Percentiles rank a stretch among this genome's conserved stretches.
Evolutionary conservation across 164 flowering plant species (phyloP).

Genomic region (Kalanchoe fedtschenkoi): DNA sequence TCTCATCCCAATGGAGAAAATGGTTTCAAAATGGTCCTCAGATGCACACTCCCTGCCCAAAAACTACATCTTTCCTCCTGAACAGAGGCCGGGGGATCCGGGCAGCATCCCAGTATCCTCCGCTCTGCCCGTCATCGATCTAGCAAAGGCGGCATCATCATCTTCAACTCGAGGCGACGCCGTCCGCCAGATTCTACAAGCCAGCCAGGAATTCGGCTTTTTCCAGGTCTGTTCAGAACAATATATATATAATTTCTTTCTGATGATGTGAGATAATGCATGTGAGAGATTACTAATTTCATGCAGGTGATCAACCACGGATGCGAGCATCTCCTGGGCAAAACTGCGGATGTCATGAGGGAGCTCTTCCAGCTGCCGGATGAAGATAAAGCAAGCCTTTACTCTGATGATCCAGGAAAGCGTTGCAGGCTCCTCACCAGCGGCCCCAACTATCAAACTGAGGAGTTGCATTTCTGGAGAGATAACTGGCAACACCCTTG

Average conservation of each 20-base stretch:
- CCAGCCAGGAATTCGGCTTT: conserved; percentile 3
- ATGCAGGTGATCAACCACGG: too few species aligned
- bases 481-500: too few species aligned
- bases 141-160: not conserved
- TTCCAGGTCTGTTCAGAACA: not conserved
- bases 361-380: conserved; percentile 27
- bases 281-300: too few species aligned
- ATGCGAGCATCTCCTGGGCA: too few species aligned
- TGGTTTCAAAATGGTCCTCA: not conserved
- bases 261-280: too few species aligned
- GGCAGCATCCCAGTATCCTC: not conserved
- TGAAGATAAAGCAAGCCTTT: conserved; percentile 15
- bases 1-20: not conserved
- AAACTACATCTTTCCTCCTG: not conserved
- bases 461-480: too few species aligned
- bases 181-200: not conserved
- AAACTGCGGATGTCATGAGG: not conserved
- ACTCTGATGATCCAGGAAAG: conserved; percentile 17
- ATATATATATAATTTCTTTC: too few species aligned
- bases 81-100: conserved; percentile 3
- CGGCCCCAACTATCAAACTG: too few species aligned
- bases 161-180: not conserved
- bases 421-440: conserved; percentile 4
- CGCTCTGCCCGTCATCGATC: not conserved
- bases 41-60: not conserved